These are phyloP conservation scores for Beta vulgaris DNA, from an alignment of 148 eudicot species.

Conservation along the genomic window DNA sequence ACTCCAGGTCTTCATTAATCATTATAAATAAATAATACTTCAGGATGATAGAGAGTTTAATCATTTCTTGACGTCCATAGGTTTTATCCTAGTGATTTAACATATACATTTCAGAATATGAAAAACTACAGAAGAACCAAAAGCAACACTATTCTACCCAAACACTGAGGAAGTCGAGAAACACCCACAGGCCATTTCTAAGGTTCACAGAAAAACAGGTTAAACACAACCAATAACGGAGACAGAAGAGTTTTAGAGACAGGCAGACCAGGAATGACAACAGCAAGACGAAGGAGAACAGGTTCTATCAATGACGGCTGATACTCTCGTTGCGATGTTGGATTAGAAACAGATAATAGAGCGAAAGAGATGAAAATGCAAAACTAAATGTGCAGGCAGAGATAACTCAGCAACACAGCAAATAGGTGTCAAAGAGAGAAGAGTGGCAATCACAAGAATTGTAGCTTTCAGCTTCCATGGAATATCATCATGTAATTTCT, in stretches of 20 bases:
- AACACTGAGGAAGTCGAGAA: too few species aligned
- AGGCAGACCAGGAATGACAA: not conserved
- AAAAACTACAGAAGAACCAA: too few species aligned
- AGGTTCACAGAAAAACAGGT: too few species aligned
- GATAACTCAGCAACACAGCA: not conserved
- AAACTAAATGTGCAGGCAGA: not conserved
- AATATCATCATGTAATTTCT: not conserved
- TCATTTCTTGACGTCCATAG: not conserved
- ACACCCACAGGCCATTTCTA: too few species aligned
- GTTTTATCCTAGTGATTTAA: too few species aligned
- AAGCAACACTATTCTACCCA: too few species aligned
- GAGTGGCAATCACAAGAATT: not conserved
- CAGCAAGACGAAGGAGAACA: not conserved
- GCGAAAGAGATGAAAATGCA: not conserved
- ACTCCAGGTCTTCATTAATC: not conserved
- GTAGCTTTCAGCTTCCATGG: not conserved
- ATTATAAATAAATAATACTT: too few species aligned
- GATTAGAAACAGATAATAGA: not conserved
- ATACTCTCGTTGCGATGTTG: not conserved
- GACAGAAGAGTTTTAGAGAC: too few species aligned
- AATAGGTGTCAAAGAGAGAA: not conserved
- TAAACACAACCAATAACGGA: too few species aligned
- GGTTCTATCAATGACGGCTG: not conserved
- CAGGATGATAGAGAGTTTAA: not conserved
- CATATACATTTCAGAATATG: too few species aligned